phyloP scores from a whole-genome alignment of 768 basidiomycete genomes.

The Dendrothele bispora region DNA sequence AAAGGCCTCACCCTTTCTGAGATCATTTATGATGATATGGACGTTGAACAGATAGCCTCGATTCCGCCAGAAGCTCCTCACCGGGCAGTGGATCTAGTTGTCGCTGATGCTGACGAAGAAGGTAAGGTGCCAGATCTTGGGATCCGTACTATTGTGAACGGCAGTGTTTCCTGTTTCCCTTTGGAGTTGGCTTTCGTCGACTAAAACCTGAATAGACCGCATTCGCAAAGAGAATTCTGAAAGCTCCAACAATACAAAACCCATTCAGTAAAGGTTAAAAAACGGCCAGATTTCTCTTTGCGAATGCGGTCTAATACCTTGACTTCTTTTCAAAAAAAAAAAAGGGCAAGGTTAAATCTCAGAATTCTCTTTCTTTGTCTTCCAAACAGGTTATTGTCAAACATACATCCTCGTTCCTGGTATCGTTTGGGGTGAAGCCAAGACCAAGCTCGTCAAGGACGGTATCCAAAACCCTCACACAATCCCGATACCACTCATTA shows the following conservation, averaged over 20 bases:
- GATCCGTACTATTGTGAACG: neutral
- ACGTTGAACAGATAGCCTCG: slow-evolving; percentile 42
- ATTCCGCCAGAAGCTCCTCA: slow-evolving; percentile 46
- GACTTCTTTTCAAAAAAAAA: too few relatives aligned
- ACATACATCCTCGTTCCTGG: slow-evolving; percentile 54
- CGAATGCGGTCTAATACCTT: too few relatives aligned
- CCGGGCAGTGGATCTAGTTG: slow-evolving; percentile 46
- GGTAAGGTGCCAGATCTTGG: slow-evolving; percentile 13
- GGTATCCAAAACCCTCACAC: slow-evolving; percentile 51
- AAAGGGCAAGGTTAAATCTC: too few relatives aligned
- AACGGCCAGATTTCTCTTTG: too few relatives aligned
- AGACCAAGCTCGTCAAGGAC: slow-evolving; percentile 46
- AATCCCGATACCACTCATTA: slow-evolving; percentile 47
- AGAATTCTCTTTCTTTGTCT: too few relatives aligned
- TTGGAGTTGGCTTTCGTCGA: too few relatives aligned
- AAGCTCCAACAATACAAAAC: too few relatives aligned
- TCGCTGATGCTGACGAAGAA: slow-evolving; percentile 48
- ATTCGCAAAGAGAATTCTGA: too few relatives aligned
- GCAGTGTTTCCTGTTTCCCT: neutral
- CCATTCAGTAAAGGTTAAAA: too few relatives aligned
- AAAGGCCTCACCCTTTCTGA: slow-evolving; percentile 37
- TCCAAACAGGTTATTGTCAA: slow-evolving; percentile 48
- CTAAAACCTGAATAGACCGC: too few relatives aligned
- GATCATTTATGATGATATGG: slow-evolving; percentile 48
- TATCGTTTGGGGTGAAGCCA: slow-evolving; percentile 52